Evolutionary conservation across 768 basidiomycete species (phyloP).

Genomic region (Tylopilus subfusipes): DNA sequence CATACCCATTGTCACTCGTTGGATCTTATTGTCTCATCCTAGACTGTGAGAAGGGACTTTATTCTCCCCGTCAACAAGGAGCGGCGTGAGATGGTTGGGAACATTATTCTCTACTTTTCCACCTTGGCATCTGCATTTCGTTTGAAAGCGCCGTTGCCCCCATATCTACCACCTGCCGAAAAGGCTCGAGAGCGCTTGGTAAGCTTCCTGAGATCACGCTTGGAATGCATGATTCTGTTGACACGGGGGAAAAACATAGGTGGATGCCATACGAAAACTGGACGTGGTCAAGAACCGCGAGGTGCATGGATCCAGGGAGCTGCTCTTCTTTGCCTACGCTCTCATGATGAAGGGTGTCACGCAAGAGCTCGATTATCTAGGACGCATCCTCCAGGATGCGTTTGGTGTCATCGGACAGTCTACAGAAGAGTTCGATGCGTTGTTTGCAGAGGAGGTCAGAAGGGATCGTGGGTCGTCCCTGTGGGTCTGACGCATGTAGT

Average conservation of each 20-base stretch:
- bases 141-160: constrained; percentile 89
- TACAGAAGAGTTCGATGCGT: constrained; percentile 74
- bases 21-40: not conserved
- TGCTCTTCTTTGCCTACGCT: constrained; percentile 93
- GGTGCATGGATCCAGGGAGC: constrained; percentile 75
- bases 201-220: constrained; percentile 18
- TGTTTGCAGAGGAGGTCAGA: constrained; percentile 46
- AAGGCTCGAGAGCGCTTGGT: constrained; percentile 77
- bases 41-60: constrained; percentile 84
- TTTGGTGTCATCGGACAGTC: constrained; percentile 91
- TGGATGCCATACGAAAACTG: constrained; percentile 75
- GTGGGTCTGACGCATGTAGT: constrained; percentile 14
- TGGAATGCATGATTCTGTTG: not conserved
- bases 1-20: not conserved
- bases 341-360: constrained; percentile 94
- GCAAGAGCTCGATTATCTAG: constrained; percentile 79
- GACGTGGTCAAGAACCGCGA: constrained; percentile 87
- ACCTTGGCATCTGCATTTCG: constrained; percentile 75
- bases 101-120: constrained; percentile 88
- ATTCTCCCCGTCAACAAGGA: constrained; percentile 88
- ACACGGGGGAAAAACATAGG: constrained; percentile 37
- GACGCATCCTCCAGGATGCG: constrained; percentile 75
- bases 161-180: constrained; percentile 93
- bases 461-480: not conserved
- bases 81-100: constrained; percentile 91